Evolutionary conservation across 768 basidiomycete species (phyloP).

Genomic region (Suillus hirtellus): DNA sequence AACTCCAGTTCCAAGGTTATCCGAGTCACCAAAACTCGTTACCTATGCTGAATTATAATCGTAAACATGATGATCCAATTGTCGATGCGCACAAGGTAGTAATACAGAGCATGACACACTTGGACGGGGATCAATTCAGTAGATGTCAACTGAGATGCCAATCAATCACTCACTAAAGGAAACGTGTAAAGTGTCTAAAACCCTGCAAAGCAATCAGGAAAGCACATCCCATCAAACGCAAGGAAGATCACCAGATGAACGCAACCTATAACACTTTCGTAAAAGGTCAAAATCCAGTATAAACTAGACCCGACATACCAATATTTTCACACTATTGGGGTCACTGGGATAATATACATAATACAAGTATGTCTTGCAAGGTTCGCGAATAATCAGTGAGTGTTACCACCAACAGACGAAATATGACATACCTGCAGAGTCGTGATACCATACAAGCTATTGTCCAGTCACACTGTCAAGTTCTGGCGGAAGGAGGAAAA

Average conservation of each 20-base stretch:
- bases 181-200: slow-evolving; percentile 13
- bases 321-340: slow-evolving; percentile 6
- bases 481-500: neutral
- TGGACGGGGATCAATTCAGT: neutral
- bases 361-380: slow-evolving; percentile 25
- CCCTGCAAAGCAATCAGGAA: slow-evolving; percentile 7
- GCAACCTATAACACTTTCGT: slow-evolving; percentile 6
- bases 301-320: slow-evolving; percentile 14
- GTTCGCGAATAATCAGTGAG: neutral
- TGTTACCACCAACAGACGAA: no score
- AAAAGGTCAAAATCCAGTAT: neutral
- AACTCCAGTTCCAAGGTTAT: slow-evolving; percentile 33
- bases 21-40: slow-evolving; percentile 38
- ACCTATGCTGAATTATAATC: slow-evolving; percentile 28
- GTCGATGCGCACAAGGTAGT: slow-evolving; percentile 38
- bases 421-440: slow-evolving; percentile 22
- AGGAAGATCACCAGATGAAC: slow-evolving; percentile 9
- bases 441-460: slow-evolving; percentile 24
- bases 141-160: neutral
- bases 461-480: neutral
- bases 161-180: slow-evolving; percentile 10
- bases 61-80: neutral
- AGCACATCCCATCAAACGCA: neutral
- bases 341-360: slow-evolving; percentile 25
- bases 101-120: slow-evolving; percentile 35